Percentiles rank a stretch among this genome's conserved stretches.
These are phyloP conservation scores for Fusarium sp. DNA, from an alignment of 2,329 filamentous ascomycete genomes.

Conservation along the genomic window DNA sequence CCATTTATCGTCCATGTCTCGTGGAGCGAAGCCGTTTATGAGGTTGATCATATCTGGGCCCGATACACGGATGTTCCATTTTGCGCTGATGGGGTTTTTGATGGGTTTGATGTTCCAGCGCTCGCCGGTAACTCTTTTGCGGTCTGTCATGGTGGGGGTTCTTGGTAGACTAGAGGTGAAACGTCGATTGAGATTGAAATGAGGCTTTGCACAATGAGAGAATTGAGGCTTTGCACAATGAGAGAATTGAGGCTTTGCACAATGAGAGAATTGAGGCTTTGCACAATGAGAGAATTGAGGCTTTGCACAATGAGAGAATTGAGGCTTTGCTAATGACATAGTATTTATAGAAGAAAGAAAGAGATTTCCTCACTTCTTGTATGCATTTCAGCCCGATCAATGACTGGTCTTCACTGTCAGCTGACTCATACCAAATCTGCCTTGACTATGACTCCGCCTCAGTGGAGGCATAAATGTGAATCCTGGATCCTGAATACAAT, in stretches of 20 bases:
- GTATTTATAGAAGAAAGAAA: not conserved
- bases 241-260: too few species aligned
- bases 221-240: too few species aligned
- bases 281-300: not conserved
- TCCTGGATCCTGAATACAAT: not conserved
- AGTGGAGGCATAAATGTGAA: not conserved
- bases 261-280: not conserved
- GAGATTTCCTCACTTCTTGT: not conserved
- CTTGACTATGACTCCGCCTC: not conserved
- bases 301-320: not conserved
- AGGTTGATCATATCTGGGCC: constrained; percentile 27
- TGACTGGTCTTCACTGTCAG: not conserved
- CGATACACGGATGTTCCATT: constrained; percentile 15
- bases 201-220: not conserved
- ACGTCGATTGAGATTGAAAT: fast-evolving
- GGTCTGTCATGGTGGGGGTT: not conserved
- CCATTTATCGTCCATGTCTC: constrained; percentile 30
- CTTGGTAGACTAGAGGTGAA: not conserved
- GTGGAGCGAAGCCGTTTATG: constrained; percentile 9
- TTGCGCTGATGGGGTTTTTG: not conserved
- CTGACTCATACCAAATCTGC: not conserved
- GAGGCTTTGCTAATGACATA: not conserved
- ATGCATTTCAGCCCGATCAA: not conserved
- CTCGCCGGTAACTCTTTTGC: not conserved
- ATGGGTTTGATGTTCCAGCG: not conserved